Base-by-base conservation (phyloP, 1,284 basidiomycete genomes). In the Malassezia dermatis region DNA sequence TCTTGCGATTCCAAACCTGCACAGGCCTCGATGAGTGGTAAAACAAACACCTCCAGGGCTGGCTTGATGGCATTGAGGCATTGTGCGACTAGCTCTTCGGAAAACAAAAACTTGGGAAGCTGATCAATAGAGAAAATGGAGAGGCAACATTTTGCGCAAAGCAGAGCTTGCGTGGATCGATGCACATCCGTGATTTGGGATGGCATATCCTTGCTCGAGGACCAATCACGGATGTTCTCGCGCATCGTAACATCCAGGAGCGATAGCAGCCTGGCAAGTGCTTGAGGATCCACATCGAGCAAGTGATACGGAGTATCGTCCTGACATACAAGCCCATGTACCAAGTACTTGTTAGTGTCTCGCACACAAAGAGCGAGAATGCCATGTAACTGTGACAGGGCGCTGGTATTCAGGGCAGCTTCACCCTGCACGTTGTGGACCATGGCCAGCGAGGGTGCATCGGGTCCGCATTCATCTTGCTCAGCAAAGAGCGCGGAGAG, bases 41-140 rank as follows among this genome's bases (percentile, higher is more conserved):
- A 88, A 7, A 95, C 79, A 40, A 89, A 79, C 69, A 83, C 82
- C 0, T 82, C 82, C 23, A 95, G 81, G 56, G 86, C 83, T 56
- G 84, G 84, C 71, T 91, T 90, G 60, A 89, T 79, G 0, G 83
- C 79, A 34, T 78, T 78, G 8, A 95, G 79, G 69, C 88, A 89
- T 0, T 81, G 78, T 0, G 83, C 84, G 53, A 96, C 85, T 12
- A 90, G 78, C 71, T 96, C 91, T 71, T 96, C 91, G 0, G 90
- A 93, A 71, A 66, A 52, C 87, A 93, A 30, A 88, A 77, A 86
- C 88, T 68, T 66, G 3, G 86, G 82, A 44, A 93, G 76, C 24
- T 84, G 79, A 60, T 89, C 86, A 31, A 83, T 84, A 0, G 82
- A 81, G 13, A 94, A 79, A 7, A 93, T 75, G 0, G 83, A 81